Percentiles rank a stretch among this genome's conserved stretches.
Conservation (phyloP, 768 basidiomycete genomes). For the Agaricus blazei region DNA sequence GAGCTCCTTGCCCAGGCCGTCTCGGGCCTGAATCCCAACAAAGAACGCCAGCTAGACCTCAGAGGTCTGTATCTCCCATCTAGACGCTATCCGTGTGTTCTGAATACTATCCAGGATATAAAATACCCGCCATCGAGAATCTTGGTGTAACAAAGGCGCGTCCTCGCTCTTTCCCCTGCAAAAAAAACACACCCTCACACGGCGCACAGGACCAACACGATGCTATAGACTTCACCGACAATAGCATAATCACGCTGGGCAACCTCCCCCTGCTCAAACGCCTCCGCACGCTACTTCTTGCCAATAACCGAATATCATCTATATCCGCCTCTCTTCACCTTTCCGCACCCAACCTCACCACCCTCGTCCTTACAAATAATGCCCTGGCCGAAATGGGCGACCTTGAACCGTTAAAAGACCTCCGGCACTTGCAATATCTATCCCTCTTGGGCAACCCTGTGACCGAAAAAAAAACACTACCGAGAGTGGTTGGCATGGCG, state of each 20-base stretch:
- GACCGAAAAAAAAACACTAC: constrained; percentile 90
- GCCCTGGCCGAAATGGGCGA: constrained; percentile 77
- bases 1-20: constrained; percentile 83
- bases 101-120: constrained; percentile 54
- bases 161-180: constrained; percentile 15
- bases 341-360: constrained; percentile 79
- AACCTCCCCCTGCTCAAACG: constrained; percentile 87
- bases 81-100: constrained; percentile 16
- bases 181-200: constrained; percentile 12
- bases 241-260: constrained; percentile 74
- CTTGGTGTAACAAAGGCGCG: constrained; percentile 85
- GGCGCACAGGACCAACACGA: constrained; percentile 79
- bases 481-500: constrained; percentile 94
- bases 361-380: constrained; percentile 83
- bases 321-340: constrained; percentile 81
- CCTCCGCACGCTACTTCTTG: constrained; percentile 76
- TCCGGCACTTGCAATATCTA: constrained; percentile 69
- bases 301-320: constrained; percentile 84
- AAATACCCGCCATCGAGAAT: constrained; percentile 96
- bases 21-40: constrained; percentile 76
- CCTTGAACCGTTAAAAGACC: constrained; percentile 75
- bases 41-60: constrained; percentile 89
- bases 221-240: constrained; percentile 92
- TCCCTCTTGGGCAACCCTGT: constrained; percentile 82
- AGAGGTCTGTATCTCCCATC: constrained; percentile 50